Evolutionary conservation across 441 rosid species (phyloP).

Genomic region (Manihot esculenta): DNA sequence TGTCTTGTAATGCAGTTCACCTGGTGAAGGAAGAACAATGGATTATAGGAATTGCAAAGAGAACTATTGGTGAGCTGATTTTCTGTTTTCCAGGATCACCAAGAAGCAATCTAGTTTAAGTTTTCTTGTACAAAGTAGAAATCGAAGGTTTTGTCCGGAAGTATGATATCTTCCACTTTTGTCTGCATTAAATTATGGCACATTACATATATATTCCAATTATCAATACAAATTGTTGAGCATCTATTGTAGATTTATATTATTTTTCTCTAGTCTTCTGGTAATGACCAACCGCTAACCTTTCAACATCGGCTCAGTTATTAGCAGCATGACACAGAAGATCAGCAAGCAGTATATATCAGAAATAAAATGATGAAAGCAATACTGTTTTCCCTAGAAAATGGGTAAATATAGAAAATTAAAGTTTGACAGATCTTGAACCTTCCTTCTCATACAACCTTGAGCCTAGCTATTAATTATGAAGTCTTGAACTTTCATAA

Average conservation of each 20-base stretch:
- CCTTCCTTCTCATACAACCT: background rate
- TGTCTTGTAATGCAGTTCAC: slow-evolving; percentile 37
- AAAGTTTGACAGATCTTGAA: background rate
- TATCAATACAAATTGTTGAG: background rate
- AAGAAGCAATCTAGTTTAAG: background rate
- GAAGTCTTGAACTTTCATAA: background rate
- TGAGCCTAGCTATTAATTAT: slow-evolving; percentile 3
- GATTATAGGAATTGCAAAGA: slow-evolving; percentile 20
- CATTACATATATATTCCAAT: background rate
- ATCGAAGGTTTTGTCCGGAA: slow-evolving; percentile 22
- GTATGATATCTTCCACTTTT: background rate
- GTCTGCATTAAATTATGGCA: background rate
- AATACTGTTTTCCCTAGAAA: background rate
- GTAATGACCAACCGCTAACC: too few species aligned
- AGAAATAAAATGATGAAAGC: background rate
- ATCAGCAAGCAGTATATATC: background rate
- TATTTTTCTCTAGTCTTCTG: too few species aligned
- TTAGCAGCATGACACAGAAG: too few species aligned
- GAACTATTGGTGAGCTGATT: slow-evolving; percentile 24
- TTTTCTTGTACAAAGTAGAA: slow-evolving; percentile 21
- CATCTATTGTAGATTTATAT: background rate
- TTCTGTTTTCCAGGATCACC: slow-evolving; percentile 1
- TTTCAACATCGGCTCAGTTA: too few species aligned
- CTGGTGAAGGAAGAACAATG: slow-evolving; percentile 38
- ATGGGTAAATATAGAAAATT: background rate